Conservation (phyloP, 2,329 filamentous ascomycete species). For the Monosporascus sp. region DNA sequence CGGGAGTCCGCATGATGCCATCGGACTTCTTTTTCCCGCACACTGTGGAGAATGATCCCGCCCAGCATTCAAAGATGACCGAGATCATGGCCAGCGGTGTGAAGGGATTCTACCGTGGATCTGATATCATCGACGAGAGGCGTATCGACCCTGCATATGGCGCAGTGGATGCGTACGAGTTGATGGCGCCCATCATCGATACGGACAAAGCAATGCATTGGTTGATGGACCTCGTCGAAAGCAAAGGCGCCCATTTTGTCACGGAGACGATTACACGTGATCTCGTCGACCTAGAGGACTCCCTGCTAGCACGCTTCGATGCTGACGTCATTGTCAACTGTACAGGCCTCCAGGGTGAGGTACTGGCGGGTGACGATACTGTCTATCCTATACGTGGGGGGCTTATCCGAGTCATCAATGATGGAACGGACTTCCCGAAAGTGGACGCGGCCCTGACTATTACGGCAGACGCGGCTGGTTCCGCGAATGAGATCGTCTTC, state of each 20-base stretch:
- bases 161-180: constrained; percentile 37
- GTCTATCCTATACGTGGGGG: constrained; percentile 39
- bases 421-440: constrained; percentile 35
- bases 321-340: constrained; percentile 40
- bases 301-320: constrained; percentile 25
- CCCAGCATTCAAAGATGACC: constrained; percentile 31
- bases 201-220: constrained; percentile 38
- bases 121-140: constrained; percentile 29
- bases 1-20: constrained; percentile 32
- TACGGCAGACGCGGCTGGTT: constrained; percentile 30
- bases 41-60: constrained; percentile 26
- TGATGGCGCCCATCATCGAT: constrained; percentile 39
- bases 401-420: constrained; percentile 39
- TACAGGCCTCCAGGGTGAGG: constrained; percentile 31
- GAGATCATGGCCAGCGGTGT: constrained; percentile 34
- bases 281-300: constrained; percentile 29
- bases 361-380: constrained; percentile 31
- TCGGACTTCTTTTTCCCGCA: constrained; percentile 34
- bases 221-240: constrained; percentile 33
- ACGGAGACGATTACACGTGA: constrained; percentile 32
- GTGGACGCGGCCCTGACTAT: constrained; percentile 34
- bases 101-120: constrained; percentile 30
- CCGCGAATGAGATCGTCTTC: constrained; percentile 35
- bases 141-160: constrained; percentile 28
- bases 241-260: constrained; percentile 34